Percentiles rank a stretch among this genome's conserved stretches.
phyloP scores from a whole-genome alignment of 129 eudicot genomes.

The Centella asiatica region DNA sequence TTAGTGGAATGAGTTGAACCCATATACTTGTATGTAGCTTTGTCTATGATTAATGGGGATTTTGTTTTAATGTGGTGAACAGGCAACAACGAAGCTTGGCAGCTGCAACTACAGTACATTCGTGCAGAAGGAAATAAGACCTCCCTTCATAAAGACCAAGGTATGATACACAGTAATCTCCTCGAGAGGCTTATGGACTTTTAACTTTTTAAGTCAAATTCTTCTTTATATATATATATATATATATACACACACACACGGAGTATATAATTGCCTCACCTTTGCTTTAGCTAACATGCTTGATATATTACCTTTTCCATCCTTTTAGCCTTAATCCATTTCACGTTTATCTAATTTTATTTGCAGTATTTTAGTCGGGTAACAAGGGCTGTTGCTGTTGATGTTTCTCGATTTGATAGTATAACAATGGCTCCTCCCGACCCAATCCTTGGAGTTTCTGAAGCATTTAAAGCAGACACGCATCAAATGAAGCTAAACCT shows the following conservation, averaged over 20 bases:
- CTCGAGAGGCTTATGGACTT: neutral
- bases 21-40: too few relatives aligned
- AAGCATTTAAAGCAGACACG: conserved; percentile 92
- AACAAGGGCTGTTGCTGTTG: conserved; percentile 59
- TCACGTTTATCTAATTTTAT: conserved; percentile 9
- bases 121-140: conserved; percentile 30
- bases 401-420: conserved; percentile 66
- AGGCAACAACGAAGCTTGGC: conserved; percentile 41
- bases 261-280: neutral
- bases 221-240: neutral
- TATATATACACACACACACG: neutral
- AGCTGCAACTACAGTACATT: conserved; percentile 25
- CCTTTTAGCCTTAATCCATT: neutral
- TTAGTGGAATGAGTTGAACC: too few relatives aligned
- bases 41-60: neutral
- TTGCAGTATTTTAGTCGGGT: conserved; percentile 52
- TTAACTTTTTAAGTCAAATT: neutral
- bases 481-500: conserved; percentile 87
- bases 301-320: neutral
- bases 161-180: conserved; percentile 11
- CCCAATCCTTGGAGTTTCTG: conserved; percentile 96
- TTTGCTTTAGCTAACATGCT: neutral
- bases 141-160: conserved; percentile 33
- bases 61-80: conserved; percentile 20
- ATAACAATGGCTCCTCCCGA: conserved; percentile 98